These are phyloP conservation scores for Penicillium desertorum DNA, from an alignment of 495 filamentous ascomycete genomes.

Conservation along the genomic window DNA sequence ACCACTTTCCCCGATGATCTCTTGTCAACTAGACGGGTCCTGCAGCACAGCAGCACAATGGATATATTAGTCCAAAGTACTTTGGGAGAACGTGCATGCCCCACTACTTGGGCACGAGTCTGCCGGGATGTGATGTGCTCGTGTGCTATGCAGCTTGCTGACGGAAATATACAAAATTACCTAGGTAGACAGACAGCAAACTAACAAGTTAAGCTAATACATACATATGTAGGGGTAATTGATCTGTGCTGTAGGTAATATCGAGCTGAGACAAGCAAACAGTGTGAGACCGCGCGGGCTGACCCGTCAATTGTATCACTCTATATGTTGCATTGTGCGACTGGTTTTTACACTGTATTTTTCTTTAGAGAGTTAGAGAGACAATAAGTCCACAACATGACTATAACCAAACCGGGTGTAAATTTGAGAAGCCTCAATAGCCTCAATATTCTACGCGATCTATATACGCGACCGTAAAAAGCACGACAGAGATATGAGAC, in stretches of 20 bases:
- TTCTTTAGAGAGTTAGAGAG: not conserved
- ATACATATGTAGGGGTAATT: not conserved
- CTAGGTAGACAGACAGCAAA: not conserved
- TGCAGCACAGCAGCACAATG: conserved; percentile 11
- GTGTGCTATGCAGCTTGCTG: conserved; percentile 12
- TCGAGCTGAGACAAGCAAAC: conserved; percentile 8
- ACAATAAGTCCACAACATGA: not conserved
- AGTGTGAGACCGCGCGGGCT: conserved; percentile 2
- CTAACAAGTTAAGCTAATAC: conserved; percentile 10
- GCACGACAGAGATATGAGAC: conserved; percentile 4
- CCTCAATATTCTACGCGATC: not conserved
- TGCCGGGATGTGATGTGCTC: conserved; percentile 5
- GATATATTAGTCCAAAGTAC: not conserved
- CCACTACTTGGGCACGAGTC: conserved; percentile 15
- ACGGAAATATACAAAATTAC: not conserved
- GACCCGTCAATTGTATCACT: not conserved
- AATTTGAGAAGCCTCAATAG: not conserved
- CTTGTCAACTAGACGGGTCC: conserved; percentile 2
- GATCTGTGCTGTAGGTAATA: conserved; percentile 4
- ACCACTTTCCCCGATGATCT: not conserved
- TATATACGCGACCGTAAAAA: conserved; percentile 8
- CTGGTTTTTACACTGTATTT: not conserved
- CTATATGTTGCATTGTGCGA: conserved; percentile 6
- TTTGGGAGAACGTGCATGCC: conserved; percentile 16
- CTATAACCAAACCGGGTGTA: not conserved